phyloP scores from a whole-genome alignment of 352 stramenopile species.

The Phytophthora fragariaefolia region DNA sequence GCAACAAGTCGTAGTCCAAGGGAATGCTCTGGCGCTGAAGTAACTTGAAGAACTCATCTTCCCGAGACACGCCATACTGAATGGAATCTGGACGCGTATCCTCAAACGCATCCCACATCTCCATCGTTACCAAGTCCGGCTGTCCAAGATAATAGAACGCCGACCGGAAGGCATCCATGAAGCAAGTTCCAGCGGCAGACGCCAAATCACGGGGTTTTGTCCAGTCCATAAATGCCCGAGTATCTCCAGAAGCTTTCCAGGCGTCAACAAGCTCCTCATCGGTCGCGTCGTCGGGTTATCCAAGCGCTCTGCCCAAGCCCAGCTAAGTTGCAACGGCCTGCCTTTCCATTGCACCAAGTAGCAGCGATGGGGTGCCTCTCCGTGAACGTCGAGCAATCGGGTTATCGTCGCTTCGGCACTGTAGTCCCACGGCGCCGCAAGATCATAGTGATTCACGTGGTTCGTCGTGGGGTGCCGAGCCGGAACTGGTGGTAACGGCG shows the following conservation, averaged over 20 bases:
- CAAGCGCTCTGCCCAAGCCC: slow-evolving; percentile 12
- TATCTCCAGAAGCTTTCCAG: background rate
- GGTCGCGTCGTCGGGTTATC: background rate
- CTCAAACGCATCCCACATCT: slow-evolving; percentile 18
- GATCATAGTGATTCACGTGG: slow-evolving; percentile 10
- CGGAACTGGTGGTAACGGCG: too few relatives aligned
- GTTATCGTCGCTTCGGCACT: background rate
- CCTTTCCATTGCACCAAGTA: slow-evolving; percentile 13
- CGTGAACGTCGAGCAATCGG: background rate
- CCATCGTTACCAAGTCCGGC: background rate
- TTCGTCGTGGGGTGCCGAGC: background rate
- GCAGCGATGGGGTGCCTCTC: slow-evolving; percentile 1
- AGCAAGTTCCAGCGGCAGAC: slow-evolving; percentile 3
- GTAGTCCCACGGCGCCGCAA: slow-evolving; percentile 2
- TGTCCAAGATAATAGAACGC: background rate
- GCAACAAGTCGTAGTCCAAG: background rate
- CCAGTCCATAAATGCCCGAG: background rate
- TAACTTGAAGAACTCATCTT: slow-evolving; percentile 8
- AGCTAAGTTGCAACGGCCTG: background rate
- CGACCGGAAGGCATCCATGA: slow-evolving; percentile 8
- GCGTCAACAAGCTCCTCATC: background rate
- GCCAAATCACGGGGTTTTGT: background rate
- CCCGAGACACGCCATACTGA: background rate
- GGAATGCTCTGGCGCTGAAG: slow-evolving; percentile 5
- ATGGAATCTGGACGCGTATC: background rate